phyloP scores from a whole-genome alignment of 345 rosid genomes.

The Lagerstroemia speciosa region DNA sequence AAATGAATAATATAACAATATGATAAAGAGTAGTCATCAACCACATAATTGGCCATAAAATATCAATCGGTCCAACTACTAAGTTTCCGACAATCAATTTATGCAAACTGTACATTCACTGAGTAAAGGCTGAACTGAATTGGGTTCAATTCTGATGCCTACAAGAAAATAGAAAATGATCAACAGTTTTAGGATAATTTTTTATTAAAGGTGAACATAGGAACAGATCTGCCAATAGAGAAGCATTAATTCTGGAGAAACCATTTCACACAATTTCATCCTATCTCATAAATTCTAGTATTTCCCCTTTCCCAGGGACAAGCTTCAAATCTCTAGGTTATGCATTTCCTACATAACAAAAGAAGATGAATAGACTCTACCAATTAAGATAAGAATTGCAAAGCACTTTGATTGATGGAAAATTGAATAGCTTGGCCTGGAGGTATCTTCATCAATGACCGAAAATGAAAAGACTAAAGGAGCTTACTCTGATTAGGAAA shows the following conservation, averaged over 20 bases:
- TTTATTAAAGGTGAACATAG: background rate
- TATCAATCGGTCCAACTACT: background rate
- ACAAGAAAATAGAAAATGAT: background rate
- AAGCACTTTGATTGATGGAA: background rate
- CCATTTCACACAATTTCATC: background rate
- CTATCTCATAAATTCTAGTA: background rate
- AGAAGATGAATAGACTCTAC: background rate
- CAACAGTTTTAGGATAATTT: too few species aligned
- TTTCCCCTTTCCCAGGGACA: background rate
- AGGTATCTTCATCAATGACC: background rate
- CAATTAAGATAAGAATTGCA: background rate
- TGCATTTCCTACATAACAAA: background rate
- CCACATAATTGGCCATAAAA: background rate
- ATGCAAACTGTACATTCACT: background rate
- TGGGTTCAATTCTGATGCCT: background rate
- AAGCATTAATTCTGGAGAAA: background rate
- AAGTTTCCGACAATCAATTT: background rate
- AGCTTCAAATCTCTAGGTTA: background rate
- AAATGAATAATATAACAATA: background rate
- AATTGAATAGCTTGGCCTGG: background rate
- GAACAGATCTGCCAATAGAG: background rate
- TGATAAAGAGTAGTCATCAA: background rate
- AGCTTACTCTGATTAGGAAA: conserved; percentile 86
- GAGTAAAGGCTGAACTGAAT: background rate
- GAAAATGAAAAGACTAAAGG: conserved; percentile 3